Evolutionary conservation across 129 eudicot species (phyloP).

Genomic region (Lactuca sativa): DNA sequence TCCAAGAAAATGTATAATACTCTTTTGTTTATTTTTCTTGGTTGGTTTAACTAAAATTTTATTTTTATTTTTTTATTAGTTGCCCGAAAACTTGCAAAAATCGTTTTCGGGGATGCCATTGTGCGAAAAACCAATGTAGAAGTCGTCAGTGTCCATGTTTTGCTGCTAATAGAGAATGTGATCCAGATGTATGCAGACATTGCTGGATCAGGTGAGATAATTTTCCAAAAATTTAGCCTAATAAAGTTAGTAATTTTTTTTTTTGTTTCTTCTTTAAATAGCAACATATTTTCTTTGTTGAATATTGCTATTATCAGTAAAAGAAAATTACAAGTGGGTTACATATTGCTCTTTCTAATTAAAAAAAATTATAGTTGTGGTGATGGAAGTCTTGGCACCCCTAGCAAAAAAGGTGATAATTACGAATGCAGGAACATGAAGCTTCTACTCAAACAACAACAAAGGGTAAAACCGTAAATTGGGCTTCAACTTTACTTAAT

Average conservation of each 20-base stretch:
- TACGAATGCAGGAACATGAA: constrained; percentile 83
- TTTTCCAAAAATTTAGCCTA: not conserved
- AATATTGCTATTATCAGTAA: too few relatives aligned
- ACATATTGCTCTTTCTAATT: too few relatives aligned
- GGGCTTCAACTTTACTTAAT: not conserved
- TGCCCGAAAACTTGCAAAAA: constrained; percentile 85
- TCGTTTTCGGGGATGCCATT: constrained; percentile 80
- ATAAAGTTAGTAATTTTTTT: not conserved
- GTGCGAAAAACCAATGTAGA: constrained; percentile 85
- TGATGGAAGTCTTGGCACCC: constrained; percentile 80
- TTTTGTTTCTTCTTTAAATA: not conserved
- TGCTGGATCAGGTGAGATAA: constrained; percentile 80
- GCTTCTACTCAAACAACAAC: constrained; percentile 81
- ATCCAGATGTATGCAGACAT: constrained; percentile 92
- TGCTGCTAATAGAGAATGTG: constrained; percentile 90
- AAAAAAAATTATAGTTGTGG: too few relatives aligned
- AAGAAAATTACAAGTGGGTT: too few relatives aligned
- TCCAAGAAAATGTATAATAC: too few relatives aligned
- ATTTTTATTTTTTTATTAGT: constrained; percentile 28
- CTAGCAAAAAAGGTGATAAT: constrained; percentile 59
- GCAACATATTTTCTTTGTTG: too few relatives aligned
- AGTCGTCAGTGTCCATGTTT: constrained; percentile 91
- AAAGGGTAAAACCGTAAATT: constrained; percentile 46
- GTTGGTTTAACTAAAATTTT: not conserved
- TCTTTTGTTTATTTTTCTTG: not conserved